Evolutionary conservation across 192 early-diverging fungal genomes (phyloP).

Genomic region (Backusella tuberculispora): DNA sequence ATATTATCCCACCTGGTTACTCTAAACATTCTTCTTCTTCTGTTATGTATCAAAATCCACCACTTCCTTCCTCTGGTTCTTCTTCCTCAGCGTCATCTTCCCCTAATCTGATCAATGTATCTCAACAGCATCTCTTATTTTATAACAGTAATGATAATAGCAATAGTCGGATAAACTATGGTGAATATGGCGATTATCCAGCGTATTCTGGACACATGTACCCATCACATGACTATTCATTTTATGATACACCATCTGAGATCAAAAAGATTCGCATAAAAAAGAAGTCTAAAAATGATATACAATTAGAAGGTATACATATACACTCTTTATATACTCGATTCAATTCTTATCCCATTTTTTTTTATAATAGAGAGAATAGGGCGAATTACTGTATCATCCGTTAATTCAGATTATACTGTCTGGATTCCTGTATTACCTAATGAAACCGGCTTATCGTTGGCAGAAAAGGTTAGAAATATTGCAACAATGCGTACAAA

Average conservation of each 20-base stretch:
- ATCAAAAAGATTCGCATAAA: not conserved
- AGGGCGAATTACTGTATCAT: conserved; percentile 37
- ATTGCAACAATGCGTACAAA: conserved; percentile 40
- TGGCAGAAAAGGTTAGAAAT: conserved; percentile 38
- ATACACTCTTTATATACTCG: not conserved
- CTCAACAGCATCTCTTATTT: not conserved
- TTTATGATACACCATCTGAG: not conserved
- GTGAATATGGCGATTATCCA: too few relatives aligned
- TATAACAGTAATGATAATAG: not conserved
- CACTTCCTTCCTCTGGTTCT: not conserved
- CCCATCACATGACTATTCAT: not conserved
- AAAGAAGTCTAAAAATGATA: not conserved
- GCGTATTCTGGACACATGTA: not conserved
- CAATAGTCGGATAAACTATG: too few relatives aligned
- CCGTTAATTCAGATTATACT: conserved; percentile 35
- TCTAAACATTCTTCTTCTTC: not conserved
- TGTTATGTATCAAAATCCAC: not conserved
- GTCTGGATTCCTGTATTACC: conserved; percentile 39
- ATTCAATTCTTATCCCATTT: not conserved
- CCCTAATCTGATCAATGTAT: not conserved
- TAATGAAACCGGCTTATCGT: conserved; percentile 35
- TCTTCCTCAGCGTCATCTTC: not conserved
- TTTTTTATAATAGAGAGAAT: conserved; percentile 22
- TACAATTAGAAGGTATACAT: not conserved
- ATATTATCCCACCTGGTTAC: not conserved